Percentiles rank a stretch among this genome's conserved stretches.
Evolutionary conservation across 2,329 filamentous ascomycete species (phyloP).

Genomic region (Alternaria hordeiaustralica): DNA sequence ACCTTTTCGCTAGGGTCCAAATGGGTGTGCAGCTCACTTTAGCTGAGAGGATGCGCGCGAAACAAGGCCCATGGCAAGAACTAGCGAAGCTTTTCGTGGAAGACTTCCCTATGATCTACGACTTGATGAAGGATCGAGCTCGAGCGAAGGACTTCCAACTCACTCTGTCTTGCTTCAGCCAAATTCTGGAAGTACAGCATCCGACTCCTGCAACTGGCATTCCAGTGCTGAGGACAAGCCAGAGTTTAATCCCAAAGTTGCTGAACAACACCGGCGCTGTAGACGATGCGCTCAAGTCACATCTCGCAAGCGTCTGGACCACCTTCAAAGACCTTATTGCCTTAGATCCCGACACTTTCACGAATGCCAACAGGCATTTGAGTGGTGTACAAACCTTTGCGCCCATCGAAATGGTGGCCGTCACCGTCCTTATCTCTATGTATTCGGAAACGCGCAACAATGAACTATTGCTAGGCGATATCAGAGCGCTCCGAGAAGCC

Average conservation of each 20-base stretch:
- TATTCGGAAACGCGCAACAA: conserved; percentile 37
- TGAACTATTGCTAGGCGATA: conserved; percentile 38
- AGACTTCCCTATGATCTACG: conserved; percentile 50
- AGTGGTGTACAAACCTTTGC: conserved; percentile 42
- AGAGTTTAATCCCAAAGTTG: conserved; percentile 29
- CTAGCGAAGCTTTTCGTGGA: conserved; percentile 52
- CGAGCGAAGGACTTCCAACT: conserved; percentile 45
- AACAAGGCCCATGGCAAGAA: conserved; percentile 55
- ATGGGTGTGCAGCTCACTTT: conserved; percentile 53
- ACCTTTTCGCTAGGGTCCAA: conserved; percentile 57
- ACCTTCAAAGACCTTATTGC: conserved; percentile 38
- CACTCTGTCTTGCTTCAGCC: conserved; percentile 44
- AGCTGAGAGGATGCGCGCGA: conserved; percentile 57
- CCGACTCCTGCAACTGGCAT: conserved; percentile 30
- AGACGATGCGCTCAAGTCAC: conserved; percentile 39
- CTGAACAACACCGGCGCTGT: conserved; percentile 34
- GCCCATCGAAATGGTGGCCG: conserved; percentile 46
- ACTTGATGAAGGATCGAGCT: conserved; percentile 35
- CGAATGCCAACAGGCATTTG: conserved; percentile 33
- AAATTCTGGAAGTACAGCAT: conserved; percentile 46
- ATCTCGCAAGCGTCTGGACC: conserved; percentile 43
- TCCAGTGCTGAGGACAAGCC: conserved; percentile 32
- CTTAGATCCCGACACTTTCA: conserved; percentile 36
- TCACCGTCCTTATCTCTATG: conserved; percentile 42
- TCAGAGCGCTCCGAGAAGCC: conserved; percentile 29